Percentiles rank a stretch among this genome's conserved stretches.
Evolutionary conservation across 23 red algal species (phyloP).

Genomic region (Gracilaria gracilis): DNA sequence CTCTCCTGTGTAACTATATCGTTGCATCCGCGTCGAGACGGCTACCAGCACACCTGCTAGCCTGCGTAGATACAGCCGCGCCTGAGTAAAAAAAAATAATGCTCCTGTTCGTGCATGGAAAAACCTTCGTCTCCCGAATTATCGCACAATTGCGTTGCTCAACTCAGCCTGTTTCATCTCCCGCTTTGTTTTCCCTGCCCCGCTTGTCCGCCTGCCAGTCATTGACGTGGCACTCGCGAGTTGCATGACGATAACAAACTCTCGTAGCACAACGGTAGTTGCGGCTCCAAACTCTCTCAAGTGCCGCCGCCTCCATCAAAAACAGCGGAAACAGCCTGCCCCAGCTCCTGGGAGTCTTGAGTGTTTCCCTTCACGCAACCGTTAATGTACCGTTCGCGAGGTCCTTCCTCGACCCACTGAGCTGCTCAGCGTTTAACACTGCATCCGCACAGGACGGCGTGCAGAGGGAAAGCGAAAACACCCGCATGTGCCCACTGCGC

Average conservation of each 20-base stretch:
- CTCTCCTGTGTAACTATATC: background rate
- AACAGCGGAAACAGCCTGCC: background rate
- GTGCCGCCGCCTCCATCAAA: no score
- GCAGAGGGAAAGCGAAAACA: no score
- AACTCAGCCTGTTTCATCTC: background rate
- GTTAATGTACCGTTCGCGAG: no score
- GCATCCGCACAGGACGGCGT: no score
- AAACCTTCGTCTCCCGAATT: background rate
- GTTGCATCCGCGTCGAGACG: background rate
- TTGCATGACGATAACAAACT: background rate
- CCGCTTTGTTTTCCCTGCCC: background rate
- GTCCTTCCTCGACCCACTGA: no score
- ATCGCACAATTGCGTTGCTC: no score
- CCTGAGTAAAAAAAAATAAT: slow-evolving; percentile 5
- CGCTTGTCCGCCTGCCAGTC: background rate
- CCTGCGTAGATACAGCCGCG: background rate
- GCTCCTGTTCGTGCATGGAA: slow-evolving; percentile 15
- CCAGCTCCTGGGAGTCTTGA: no score
- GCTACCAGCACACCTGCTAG: background rate
- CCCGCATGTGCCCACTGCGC: no score
- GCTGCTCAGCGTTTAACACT: no score
- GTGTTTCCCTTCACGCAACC: no score
- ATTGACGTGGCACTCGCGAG: background rate
- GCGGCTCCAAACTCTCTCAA: background rate
- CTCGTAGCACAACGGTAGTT: no score